These are phyloP conservation scores for Porogramme epimiltina DNA, from an alignment of 1,284 basidiomycete species.

Conservation along the genomic window DNA sequence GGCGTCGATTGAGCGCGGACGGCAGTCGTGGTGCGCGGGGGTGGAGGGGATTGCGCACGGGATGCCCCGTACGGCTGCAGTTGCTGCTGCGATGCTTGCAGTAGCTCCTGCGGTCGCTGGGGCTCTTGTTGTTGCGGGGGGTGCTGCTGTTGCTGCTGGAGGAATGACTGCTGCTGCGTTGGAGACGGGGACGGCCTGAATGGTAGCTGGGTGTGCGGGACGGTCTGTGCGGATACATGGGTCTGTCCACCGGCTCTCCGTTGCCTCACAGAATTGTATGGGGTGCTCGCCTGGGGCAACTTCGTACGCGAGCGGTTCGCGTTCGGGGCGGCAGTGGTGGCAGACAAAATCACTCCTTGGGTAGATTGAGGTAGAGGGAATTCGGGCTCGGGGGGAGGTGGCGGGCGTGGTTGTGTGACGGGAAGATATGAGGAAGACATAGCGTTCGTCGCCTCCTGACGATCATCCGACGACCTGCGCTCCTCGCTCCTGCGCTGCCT, in stretches of 20 bases:
- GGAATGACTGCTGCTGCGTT: not conserved
- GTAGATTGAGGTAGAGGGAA: not conserved
- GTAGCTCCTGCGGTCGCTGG: not conserved
- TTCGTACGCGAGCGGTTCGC: constrained; percentile 13
- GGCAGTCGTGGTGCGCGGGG: not conserved
- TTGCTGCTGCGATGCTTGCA: not conserved
- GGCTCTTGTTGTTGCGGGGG: constrained; percentile 2
- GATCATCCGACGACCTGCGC: constrained; percentile 19
- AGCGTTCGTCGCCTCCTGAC: constrained; percentile 5
- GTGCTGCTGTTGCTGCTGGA: constrained; percentile 3
- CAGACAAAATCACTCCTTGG: not conserved
- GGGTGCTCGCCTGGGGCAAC: constrained; percentile 1
- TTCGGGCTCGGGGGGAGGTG: constrained; percentile 8
- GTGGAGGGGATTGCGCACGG: constrained; percentile 10
- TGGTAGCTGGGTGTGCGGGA: constrained; percentile 14
- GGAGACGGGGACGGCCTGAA: constrained; percentile 21
- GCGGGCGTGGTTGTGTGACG: constrained; percentile 24
- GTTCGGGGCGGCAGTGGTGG: not conserved
- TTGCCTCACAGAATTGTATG: constrained; percentile 15
- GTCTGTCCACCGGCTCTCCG: constrained; percentile 5
- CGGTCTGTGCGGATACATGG: constrained; percentile 8
- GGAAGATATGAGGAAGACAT: constrained; percentile 20
- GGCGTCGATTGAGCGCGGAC: not conserved
- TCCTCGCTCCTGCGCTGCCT: constrained; percentile 15
- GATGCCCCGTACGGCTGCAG: not conserved